phyloP scores from a whole-genome alignment of 805 yeast species.

The Myxozyma neotropica region DNA sequence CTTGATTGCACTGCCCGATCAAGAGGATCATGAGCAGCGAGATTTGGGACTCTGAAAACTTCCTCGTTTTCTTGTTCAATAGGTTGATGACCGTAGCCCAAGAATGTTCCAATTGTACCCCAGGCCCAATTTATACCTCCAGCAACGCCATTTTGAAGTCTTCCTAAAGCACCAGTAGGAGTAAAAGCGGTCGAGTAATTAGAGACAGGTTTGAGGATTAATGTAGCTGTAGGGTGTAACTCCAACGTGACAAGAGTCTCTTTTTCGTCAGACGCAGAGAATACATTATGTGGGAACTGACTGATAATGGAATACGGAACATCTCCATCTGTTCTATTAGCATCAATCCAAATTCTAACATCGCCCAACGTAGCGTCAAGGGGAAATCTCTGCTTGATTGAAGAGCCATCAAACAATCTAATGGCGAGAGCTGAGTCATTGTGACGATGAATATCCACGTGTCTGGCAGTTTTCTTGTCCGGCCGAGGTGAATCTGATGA shows the following conservation, averaged over 20 bases:
- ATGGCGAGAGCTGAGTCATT: slow-evolving; percentile 54
- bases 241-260: slow-evolving; percentile 56
- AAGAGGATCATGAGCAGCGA: slow-evolving; percentile 3
- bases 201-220: slow-evolving; percentile 66
- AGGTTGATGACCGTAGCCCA: slow-evolving; percentile 36
- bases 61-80: not conserved
- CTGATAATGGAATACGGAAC: slow-evolving; percentile 55
- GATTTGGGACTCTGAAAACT: slow-evolving; percentile 7
- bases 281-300: slow-evolving; percentile 63
- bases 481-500: slow-evolving; percentile 15
- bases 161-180: slow-evolving; percentile 22
- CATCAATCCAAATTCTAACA: slow-evolving; percentile 65
- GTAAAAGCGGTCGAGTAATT: slow-evolving; percentile 41
- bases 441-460: slow-evolving; percentile 21
- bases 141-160: slow-evolving; percentile 29
- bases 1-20: slow-evolving; percentile 1
- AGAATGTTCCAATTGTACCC: slow-evolving; percentile 38
- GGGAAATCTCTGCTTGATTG: slow-evolving; percentile 55
- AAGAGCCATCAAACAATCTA: slow-evolving; percentile 67
- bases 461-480: not conserved
- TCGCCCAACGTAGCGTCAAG: slow-evolving; percentile 51
- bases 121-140: slow-evolving; percentile 32
- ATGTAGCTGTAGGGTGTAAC: slow-evolving; percentile 70
- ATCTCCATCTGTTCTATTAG: slow-evolving; percentile 52
- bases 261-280: slow-evolving; percentile 63